Evolutionary conservation across 2,329 filamentous ascomycete genomes (phyloP).

Genomic region (Cladosporium sp.): DNA sequence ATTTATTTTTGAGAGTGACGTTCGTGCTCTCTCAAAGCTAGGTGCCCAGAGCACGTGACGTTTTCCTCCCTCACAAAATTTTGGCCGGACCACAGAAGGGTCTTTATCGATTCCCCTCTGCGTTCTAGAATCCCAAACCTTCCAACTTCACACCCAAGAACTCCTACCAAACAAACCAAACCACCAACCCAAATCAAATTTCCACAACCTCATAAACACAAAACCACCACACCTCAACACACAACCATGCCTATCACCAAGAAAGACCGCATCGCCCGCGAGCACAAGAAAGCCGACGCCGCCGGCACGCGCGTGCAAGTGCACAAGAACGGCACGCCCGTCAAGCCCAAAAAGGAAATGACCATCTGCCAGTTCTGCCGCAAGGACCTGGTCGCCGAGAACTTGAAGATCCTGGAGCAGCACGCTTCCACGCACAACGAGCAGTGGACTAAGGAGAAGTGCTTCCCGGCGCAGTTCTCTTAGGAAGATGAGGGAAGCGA

Average conservation of each 20-base stretch:
- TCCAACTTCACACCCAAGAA: not conserved
- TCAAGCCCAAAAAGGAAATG: slow-evolving; percentile 52
- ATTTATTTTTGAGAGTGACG: too few species aligned
- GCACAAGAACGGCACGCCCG: slow-evolving; percentile 53
- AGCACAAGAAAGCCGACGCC: slow-evolving; percentile 54
- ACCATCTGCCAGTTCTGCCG: slow-evolving; percentile 35
- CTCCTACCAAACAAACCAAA: not conserved
- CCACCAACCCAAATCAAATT: too few species aligned
- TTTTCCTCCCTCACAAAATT: too few species aligned
- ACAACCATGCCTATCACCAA: slow-evolving; percentile 46
- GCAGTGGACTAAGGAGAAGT: slow-evolving; percentile 56
- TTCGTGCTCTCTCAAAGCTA: too few species aligned
- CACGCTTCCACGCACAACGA: slow-evolving; percentile 51
- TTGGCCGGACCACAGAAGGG: too few species aligned
- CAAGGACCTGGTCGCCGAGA: slow-evolving; percentile 25
- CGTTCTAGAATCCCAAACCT: too few species aligned
- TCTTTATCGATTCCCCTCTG: too few species aligned
- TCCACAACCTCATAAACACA: not conserved
- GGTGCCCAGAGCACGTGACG: too few species aligned
- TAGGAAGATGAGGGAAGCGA: too few species aligned
- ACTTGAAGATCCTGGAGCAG: slow-evolving; percentile 43
- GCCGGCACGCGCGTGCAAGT: slow-evolving; percentile 52
- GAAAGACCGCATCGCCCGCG: slow-evolving; percentile 50
- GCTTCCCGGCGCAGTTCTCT: slow-evolving; percentile 51
- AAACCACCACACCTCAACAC: not conserved